Base-by-base conservation (phyloP, 192 early-diverging fungal genomes). In the Cetraspora pellucida region DNA sequence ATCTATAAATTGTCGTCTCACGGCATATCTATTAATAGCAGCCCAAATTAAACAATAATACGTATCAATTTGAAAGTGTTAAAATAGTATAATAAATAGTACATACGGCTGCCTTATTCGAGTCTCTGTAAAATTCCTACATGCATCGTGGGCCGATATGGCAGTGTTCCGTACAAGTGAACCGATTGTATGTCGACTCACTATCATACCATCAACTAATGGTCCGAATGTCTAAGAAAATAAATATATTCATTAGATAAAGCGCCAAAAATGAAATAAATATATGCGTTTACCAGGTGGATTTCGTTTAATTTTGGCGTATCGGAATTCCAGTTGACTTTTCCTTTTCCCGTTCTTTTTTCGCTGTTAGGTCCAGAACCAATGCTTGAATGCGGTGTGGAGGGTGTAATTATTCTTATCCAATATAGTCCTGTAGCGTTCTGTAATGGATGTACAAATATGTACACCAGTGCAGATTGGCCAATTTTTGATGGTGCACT, bases 391-490 rank as follows among this genome's bases (percentile, higher is more conserved):
- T 27, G 6, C 25, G 10, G 3, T 59, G 28, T 55, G 27, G 31
- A 55, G 1, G 49, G 85, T 10, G 85, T 78, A 47, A 90, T 31
- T 19, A 95, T 87, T 28, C 88, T 77, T 71, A 95, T 88, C 83
- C 85, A 85, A 82, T 90, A 95, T 77, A 95, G 73, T 31, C 89
- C 89, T 72, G 86, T 84, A 4, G 84, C 85, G 28, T 84, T 83
- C 28, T 82, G 81, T 14, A 93, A 77, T 6, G 93, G 92, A 77
- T 95, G 85, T 45, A 95, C 85, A 71, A 93, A 86, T 1, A 95
- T 82, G 70, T 86, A 91, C 0, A 90, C 79, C 79, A 86, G 84
- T 46, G 44, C 69, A 17, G 77, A 66, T 59, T 63, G 49, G 25
- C 79, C 77, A 30, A 85, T 80, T 45, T 77, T 83, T 60, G 88